Percentiles rank a stretch among this genome's conserved stretches.
These are phyloP conservation scores for Pichia paraexigua DNA, from an alignment of 805 yeast genomes.

Conservation along the genomic window DNA sequence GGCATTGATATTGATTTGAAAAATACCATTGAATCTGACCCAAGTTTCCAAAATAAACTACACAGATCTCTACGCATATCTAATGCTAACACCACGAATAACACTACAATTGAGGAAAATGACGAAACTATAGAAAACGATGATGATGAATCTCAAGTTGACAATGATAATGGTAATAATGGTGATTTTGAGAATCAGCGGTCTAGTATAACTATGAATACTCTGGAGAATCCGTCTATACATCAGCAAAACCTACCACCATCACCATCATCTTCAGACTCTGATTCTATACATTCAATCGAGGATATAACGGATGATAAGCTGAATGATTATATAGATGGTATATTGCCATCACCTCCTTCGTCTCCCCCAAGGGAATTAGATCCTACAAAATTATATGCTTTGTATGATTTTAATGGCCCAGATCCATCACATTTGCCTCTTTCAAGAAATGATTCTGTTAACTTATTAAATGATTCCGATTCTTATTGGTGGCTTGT, in stretches of 20 bases:
- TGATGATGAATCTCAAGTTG: background rate
- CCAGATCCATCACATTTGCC: conserved; percentile 91
- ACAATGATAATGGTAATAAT: background rate
- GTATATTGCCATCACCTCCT: conserved; percentile 54
- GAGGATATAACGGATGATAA: conserved; percentile 18
- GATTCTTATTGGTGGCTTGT: conserved; percentile 98
- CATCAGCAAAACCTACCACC: background rate
- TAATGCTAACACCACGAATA: background rate
- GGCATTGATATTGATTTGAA: conserved; percentile 2
- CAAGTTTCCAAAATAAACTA: conserved; percentile 6
- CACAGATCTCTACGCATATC: conserved; percentile 1
- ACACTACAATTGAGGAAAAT: background rate
- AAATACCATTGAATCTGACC: conserved; percentile 22
- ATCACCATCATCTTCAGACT: conserved; percentile 5
- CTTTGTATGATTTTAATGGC: conserved; percentile 79
- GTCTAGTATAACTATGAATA: background rate
- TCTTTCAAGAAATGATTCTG: conserved; percentile 72
- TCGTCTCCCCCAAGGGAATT: conserved; percentile 73
- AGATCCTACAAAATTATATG: conserved; percentile 78
- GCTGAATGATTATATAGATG: conserved; percentile 36
- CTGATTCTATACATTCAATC: conserved; percentile 16
- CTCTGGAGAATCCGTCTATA: no score
- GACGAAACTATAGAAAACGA: background rate
- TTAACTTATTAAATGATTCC: conserved; percentile 73
- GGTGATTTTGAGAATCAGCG: background rate